phyloP scores from a whole-genome alignment of 768 basidiomycete genomes.

The Boletus rubescentipes region DNA sequence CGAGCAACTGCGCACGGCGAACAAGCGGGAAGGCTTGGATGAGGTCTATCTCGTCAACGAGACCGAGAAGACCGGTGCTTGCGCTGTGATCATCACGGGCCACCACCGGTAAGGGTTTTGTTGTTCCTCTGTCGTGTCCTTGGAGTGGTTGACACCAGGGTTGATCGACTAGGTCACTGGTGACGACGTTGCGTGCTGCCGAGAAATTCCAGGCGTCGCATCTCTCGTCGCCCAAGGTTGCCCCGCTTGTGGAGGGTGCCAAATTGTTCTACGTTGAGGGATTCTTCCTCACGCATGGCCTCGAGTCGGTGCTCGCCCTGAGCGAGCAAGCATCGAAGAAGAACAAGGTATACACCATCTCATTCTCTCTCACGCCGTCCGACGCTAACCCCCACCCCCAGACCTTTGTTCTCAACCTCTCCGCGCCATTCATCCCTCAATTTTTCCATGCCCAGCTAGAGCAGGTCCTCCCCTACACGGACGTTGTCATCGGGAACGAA shows the following conservation, averaged over 20 bases:
- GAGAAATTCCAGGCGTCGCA: conserved; percentile 87
- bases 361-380: background rate
- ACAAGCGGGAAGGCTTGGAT: conserved; percentile 87
- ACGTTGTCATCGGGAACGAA: conserved; percentile 96
- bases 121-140: background rate
- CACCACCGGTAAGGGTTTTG: conserved; percentile 73
- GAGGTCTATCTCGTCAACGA: conserved; percentile 88
- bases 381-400: conserved; percentile 24
- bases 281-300: conserved; percentile 95
- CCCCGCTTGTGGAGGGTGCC: conserved; percentile 74
- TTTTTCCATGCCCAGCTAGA: conserved; percentile 87
- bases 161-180: conserved; percentile 64
- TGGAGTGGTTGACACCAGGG: background rate
- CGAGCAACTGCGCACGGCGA: conserved; percentile 83
- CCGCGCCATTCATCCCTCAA: conserved; percentile 95
- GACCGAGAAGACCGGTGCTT: conserved; percentile 91
- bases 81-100: conserved; percentile 92
- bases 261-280: conserved; percentile 94
- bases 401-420: conserved; percentile 91
- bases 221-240: conserved; percentile 71
- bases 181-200: conserved; percentile 86
- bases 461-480: conserved; percentile 77
- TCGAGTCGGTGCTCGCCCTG: conserved; percentile 66
- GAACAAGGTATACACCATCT: conserved; percentile 58
- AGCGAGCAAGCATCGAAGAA: conserved; percentile 73